Base-by-base conservation (phyloP, 345 rosid species). In the Gossypium anomalum region DNA sequence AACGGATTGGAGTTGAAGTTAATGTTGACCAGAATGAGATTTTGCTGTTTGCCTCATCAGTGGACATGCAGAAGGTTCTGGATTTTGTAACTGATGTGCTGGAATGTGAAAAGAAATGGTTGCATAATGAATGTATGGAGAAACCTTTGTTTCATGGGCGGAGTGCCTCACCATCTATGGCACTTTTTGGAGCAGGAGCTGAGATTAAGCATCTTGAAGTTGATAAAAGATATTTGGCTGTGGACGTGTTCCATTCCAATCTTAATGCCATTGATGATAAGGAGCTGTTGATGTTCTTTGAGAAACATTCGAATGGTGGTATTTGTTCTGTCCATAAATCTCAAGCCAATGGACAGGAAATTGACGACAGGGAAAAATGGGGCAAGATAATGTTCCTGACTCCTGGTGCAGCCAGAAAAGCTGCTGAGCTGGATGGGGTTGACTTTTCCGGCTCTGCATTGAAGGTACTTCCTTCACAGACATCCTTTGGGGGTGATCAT, bases 131-230 rank as follows among this genome's bases (percentile, higher is more conserved):
- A 84, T 92, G 97, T 82, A 65, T 82, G 78, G 97, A 86, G 86
- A 89, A 86, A 80, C 73, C 74, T 73, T 72, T 92, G 58, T 89
- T 83, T 78, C 85, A 80, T 62, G 92, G 90, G 64, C 86, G 84
- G n/a, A 84, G 88, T 64, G 80, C 73, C 49, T 85, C 87, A 41
- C 84, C 89, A 44, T 83, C 88, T 51, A 16, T 87, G 59, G 98
- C 95, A 38, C 85, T 94, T 79, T 85, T 94, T 70, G 98, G 97
- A 75, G 83, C 94, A 74, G 97, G 97, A 78, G 97, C 94, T 56
- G 89, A 84, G 84, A 89, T 94, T 78, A 90, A 85, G 86, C 97
- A 94, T 87, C 84, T 92, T 77, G 97, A 94, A 85, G 86, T 90
- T 76, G 87, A 86, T 66, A 88, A 82, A 75, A 87, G 89, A 74